phyloP scores from a whole-genome alignment of 805 yeast genomes.

The Phaffomyces thermotolerans region DNA sequence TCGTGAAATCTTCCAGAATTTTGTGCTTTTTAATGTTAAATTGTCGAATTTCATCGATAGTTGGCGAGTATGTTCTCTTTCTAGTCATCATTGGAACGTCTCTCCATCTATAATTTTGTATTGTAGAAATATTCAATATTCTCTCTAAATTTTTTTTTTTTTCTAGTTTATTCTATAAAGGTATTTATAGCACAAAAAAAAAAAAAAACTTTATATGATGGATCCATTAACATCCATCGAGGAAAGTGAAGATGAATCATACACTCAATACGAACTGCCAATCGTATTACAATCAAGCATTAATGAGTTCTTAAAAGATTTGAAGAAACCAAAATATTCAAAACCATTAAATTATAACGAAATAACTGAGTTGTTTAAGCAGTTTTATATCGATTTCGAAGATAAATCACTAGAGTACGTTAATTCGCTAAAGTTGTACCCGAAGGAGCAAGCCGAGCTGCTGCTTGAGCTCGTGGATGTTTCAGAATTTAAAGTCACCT shows the following conservation, averaged over 20 bases:
- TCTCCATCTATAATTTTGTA: no score
- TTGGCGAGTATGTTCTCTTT: slow-evolving; percentile 14
- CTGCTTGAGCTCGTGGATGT: slow-evolving; percentile 12
- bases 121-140: no score
- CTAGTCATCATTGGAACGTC: neutral
- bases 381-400: slow-evolving; percentile 14
- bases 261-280: slow-evolving; percentile 5
- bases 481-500: slow-evolving; percentile 13
- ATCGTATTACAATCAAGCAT: slow-evolving; percentile 7
- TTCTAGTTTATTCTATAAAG: neutral
- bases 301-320: slow-evolving; percentile 13
- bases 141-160: neutral
- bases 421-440: neutral
- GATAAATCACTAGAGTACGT: slow-evolving; percentile 9
- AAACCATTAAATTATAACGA: slow-evolving; percentile 17
- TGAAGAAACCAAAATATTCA: slow-evolving; percentile 17
- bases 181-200: neutral
- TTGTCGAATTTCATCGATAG: slow-evolving; percentile 16
- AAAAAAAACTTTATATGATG: no score
- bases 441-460: slow-evolving; percentile 1
- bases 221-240: neutral
- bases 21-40: slow-evolving; percentile 27
- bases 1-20: slow-evolving; percentile 26
- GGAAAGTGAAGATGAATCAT: neutral
- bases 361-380: slow-evolving; percentile 14